Evolutionary conservation across 2,329 filamentous ascomycete species (phyloP).

Genomic region (Parastagonospora nodorum): DNA sequence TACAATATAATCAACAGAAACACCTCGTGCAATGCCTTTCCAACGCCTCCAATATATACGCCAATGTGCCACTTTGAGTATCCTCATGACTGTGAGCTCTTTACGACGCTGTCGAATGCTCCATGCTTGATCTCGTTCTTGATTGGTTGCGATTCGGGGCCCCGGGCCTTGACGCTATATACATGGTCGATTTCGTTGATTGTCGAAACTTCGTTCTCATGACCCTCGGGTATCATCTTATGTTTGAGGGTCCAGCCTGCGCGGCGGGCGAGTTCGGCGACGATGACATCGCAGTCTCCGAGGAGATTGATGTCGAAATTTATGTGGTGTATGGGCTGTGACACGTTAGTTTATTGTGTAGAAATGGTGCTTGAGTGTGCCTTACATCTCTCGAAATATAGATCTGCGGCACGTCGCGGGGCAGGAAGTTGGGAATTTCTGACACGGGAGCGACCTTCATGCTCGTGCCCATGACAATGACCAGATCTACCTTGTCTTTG

Average conservation of each 20-base stretch:
- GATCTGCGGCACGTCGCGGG: conserved; percentile 81
- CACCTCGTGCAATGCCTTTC: conserved; percentile 6
- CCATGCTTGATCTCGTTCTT: conserved; percentile 15
- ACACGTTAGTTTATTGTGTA: conserved; percentile 5
- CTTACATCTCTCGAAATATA: conserved; percentile 79
- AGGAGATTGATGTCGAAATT: conserved; percentile 96
- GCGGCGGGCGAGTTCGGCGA: conserved; percentile 81
- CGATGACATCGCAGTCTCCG: conserved; percentile 92
- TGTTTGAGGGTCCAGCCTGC: conserved; percentile 81
- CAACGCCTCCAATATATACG: conserved; percentile 16
- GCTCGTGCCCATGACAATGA: conserved; percentile 94
- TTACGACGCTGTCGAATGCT: conserved; percentile 8
- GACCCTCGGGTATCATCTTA: conserved; percentile 76
- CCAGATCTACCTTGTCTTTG: conserved; percentile 78
- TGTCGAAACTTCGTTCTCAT: conserved; percentile 62
- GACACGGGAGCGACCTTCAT: conserved; percentile 95
- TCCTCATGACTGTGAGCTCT: conserved; percentile 7
- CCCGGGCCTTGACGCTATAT: conserved; percentile 33
- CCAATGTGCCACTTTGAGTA: conserved; percentile 3
- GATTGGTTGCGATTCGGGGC: conserved; percentile 17
- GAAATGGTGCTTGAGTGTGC: conserved; percentile 4
- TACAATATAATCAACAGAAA: conserved; percentile 3
- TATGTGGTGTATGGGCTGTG: conserved; percentile 77
- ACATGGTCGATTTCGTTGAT: conserved; percentile 38
- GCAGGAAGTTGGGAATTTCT: conserved; percentile 82